Percentiles rank a stretch among this genome's conserved stretches.
Evolutionary conservation across 805 yeast genomes (phyloP).

Genomic region (Wickerhamomyces silvicola): DNA sequence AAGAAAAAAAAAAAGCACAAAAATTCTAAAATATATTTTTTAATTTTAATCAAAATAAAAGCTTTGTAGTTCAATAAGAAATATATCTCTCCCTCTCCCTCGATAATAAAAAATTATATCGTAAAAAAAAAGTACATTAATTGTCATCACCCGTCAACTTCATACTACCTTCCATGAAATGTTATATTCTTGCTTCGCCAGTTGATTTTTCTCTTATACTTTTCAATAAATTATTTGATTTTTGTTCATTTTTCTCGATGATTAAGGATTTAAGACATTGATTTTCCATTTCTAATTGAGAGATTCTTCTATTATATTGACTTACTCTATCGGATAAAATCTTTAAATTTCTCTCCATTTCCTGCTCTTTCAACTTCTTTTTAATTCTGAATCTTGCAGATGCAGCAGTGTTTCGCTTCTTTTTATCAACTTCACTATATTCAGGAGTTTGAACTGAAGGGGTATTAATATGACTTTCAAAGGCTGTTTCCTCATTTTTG

Average conservation of each 20-base stretch:
- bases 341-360: constrained; percentile 45
- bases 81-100: too few species aligned
- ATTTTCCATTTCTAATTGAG: constrained; percentile 57
- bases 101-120: too few species aligned
- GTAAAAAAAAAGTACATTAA: neutral
- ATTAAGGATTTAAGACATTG: constrained; percentile 47
- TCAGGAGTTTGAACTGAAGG: constrained; percentile 1
- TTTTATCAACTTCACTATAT: constrained; percentile 32
- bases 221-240: constrained; percentile 31
- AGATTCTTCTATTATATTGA: constrained; percentile 39
- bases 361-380: constrained; percentile 52
- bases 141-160: neutral
- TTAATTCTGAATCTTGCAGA: constrained; percentile 59
- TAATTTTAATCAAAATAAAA: too few species aligned
- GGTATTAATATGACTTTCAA: too few species aligned
- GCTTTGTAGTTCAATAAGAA: too few species aligned
- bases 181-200: too few species aligned
- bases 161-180: too few species aligned
- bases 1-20: too few species aligned
- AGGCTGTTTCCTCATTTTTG: too few species aligned
- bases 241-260: constrained; percentile 42
- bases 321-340: constrained; percentile 39
- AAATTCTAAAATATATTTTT: too few species aligned
- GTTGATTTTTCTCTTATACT: constrained; percentile 27
- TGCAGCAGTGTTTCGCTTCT: constrained; percentile 58